These are phyloP conservation scores for Chytridium lagenaria DNA, from an alignment of 371 early-diverging fungal genomes.

Conservation along the genomic window DNA sequence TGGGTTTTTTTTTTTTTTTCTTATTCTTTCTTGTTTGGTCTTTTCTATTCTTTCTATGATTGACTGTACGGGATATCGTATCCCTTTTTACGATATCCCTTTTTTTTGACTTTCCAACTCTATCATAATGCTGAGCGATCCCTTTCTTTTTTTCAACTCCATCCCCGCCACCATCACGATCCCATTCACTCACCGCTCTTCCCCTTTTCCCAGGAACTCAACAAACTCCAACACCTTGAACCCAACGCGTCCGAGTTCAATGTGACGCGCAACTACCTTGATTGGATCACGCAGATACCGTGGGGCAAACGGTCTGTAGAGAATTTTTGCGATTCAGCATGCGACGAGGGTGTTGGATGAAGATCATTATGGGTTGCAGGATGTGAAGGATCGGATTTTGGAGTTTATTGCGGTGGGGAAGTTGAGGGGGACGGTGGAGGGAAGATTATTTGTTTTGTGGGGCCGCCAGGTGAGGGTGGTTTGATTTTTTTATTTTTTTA, in stretches of 20 bases:
- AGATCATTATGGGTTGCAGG: slow-evolving; percentile 98
- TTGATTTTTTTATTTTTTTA: too few relatives aligned
- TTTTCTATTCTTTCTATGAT: too few relatives aligned
- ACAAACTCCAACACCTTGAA: slow-evolving; percentile 90
- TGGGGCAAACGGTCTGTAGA: slow-evolving; percentile 92
- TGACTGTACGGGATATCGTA: too few relatives aligned
- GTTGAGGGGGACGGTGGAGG: slow-evolving; percentile 91
- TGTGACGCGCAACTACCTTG: slow-evolving; percentile 95
- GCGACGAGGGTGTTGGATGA: slow-evolving; percentile 89
- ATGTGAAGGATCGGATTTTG: slow-evolving; percentile 97
- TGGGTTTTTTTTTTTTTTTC: too few relatives aligned
- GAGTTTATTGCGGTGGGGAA: slow-evolving; percentile 99
- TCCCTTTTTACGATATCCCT: too few relatives aligned
- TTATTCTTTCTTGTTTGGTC: too few relatives aligned
- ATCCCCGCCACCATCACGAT: too few relatives aligned
- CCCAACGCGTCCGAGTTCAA: slow-evolving; percentile 97
- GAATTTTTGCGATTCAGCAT: slow-evolving; percentile 84
- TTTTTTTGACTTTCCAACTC: too few relatives aligned
- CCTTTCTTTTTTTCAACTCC: too few relatives aligned
- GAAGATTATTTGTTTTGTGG: slow-evolving; percentile 94
- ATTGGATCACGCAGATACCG: slow-evolving; percentile 96
- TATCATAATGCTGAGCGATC: too few relatives aligned
- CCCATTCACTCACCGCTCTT: neutral
- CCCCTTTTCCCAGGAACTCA: slow-evolving; percentile 68
- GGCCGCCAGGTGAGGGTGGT: too few relatives aligned